Evolutionary conservation across 2,329 filamentous ascomycete species (phyloP).

Genomic region (Exophiala calicioides): DNA sequence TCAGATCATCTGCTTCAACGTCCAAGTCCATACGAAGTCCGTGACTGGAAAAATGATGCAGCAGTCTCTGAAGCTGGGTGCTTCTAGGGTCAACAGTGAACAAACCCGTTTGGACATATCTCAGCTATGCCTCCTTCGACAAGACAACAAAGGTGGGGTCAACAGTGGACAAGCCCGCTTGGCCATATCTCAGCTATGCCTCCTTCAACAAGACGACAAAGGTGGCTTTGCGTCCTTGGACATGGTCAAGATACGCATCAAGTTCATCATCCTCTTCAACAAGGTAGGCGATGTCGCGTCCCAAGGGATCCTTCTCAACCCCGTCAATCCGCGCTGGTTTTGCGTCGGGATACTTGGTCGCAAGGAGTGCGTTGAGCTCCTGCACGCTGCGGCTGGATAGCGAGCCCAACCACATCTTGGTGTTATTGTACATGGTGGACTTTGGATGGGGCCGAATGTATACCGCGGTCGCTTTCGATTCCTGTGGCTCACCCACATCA

Average conservation of each 20-base stretch:
- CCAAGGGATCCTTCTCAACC: slow-evolving; percentile 56
- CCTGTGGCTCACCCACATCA: slow-evolving; percentile 45
- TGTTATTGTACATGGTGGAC: slow-evolving; percentile 55
- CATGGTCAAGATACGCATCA: slow-evolving; percentile 68
- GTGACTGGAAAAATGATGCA: too few species aligned
- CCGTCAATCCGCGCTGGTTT: slow-evolving; percentile 65
- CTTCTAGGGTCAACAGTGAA: too few species aligned
- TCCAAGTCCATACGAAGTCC: too few species aligned
- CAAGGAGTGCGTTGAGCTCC: slow-evolving; percentile 64
- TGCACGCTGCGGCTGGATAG: slow-evolving; percentile 59
- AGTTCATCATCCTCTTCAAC: slow-evolving; percentile 73
- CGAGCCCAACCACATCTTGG: slow-evolving; percentile 65
- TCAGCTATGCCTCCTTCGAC: slow-evolving; percentile 32
- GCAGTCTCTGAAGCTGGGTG: too few species aligned
- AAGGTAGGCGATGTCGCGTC: slow-evolving; percentile 62
- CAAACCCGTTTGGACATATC: too few species aligned
- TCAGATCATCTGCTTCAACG: too few species aligned
- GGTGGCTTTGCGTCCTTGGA: slow-evolving; percentile 57
- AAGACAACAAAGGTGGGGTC: slow-evolving; percentile 55
- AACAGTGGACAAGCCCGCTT: too few species aligned
- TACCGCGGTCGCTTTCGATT: slow-evolving; percentile 39
- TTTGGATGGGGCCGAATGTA: slow-evolving; percentile 69
- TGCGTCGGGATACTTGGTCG: slow-evolving; percentile 61
- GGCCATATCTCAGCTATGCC: neutral
- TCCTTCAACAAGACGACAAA: slow-evolving; percentile 49